phyloP scores from a whole-genome alignment of 257 asterid genomes.

The Solanum megistacrolobum region DNA sequence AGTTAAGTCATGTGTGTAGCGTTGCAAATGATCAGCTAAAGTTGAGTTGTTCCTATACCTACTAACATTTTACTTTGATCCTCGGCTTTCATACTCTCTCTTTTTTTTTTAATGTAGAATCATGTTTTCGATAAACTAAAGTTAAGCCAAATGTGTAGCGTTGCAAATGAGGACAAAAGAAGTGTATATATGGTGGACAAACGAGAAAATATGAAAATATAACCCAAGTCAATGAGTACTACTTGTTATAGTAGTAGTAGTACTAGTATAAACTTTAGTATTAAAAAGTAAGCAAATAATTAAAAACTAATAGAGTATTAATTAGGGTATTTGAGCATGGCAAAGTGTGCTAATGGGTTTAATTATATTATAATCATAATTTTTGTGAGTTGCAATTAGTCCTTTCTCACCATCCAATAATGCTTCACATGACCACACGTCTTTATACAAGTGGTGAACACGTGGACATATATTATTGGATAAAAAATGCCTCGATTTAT shows the following conservation, averaged over 20 bases:
- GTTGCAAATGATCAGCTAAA: background rate
- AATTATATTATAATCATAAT: background rate
- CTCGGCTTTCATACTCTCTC: background rate
- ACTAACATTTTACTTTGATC: background rate
- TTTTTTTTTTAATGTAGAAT: background rate
- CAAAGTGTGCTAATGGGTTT: background rate
- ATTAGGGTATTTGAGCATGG: background rate
- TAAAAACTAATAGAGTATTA: background rate
- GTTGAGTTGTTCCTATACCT: background rate
- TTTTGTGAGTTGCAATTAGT: background rate
- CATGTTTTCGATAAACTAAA: background rate
- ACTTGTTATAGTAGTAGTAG: background rate
- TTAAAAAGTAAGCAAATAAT: background rate
- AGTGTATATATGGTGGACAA: background rate
- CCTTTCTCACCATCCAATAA: conserved; percentile 41
- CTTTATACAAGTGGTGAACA: conserved; percentile 41
- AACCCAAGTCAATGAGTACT: background rate
- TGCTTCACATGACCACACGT: conserved; percentile 45
- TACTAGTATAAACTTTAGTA: background rate
- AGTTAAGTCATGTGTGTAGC: background rate
- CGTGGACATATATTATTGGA: conserved; percentile 38
- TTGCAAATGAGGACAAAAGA: background rate
- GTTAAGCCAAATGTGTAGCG: background rate
- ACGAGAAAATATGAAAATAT: background rate
- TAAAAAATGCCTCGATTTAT: conserved; percentile 30